phyloP scores from a whole-genome alignment of 2,329 filamentous ascomycete species.

The Scytalidium sp. region DNA sequence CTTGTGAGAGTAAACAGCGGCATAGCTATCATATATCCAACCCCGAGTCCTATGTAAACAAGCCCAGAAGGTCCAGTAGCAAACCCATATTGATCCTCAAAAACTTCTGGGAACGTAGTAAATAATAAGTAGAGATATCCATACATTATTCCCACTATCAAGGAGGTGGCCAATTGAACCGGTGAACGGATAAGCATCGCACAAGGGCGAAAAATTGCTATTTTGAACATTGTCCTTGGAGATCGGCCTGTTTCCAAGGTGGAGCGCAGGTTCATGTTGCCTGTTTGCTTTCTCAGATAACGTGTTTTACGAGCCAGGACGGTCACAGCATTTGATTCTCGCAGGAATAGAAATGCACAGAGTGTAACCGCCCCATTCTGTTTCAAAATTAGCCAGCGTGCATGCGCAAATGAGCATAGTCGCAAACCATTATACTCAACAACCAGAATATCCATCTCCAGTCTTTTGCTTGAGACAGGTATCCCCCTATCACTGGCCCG shows the following conservation, averaged over 20 bases:
- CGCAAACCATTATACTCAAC: not conserved
- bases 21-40: conserved; percentile 16
- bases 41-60: conserved; percentile 30
- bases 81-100: conserved; percentile 37
- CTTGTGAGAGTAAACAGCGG: conserved; percentile 30
- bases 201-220: not conserved
- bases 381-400: no score
- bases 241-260: not conserved
- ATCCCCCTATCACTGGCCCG: conserved; percentile 33
- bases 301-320: no score
- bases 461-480: no score
- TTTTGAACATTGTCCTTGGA: not conserved
- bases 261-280: no score
- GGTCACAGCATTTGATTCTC: no score
- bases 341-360: no score
- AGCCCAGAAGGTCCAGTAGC: conserved; percentile 28
- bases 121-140: conserved; percentile 15
- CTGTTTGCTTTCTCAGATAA: no score
- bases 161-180: not conserved
- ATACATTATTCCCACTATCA: conserved; percentile 4
- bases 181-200: not conserved
- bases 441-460: conserved; percentile 2
- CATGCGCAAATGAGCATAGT: conserved; percentile 51
- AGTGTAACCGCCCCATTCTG: no score
- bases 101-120: conserved; percentile 11